Conservation (phyloP, 1,284 basidiomycete genomes). For the Vanrija humicola region DNA sequence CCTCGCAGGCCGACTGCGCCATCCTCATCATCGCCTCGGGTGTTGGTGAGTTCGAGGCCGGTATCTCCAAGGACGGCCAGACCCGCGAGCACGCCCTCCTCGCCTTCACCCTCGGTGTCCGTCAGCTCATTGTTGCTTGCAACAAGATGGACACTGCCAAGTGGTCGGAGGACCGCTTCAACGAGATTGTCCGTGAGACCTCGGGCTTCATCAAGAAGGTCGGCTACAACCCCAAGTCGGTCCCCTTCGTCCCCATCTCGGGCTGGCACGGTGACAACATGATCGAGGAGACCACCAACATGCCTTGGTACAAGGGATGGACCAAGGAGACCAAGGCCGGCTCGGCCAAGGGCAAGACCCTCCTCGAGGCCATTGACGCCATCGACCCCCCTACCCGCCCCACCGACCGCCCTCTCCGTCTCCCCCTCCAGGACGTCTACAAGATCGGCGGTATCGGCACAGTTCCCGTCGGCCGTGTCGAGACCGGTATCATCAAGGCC, state of each 20-base stretch:
- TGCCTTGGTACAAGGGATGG: conserved; percentile 99
- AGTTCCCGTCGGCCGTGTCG: conserved; percentile 99
- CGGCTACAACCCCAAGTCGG: conserved; percentile 98
- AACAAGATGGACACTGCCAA: conserved; percentile 60
- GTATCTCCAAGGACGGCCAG: conserved; percentile 99
- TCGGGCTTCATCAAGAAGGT: conserved; percentile 99
- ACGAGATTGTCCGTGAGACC: conserved; percentile 99
- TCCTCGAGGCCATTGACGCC: conserved; percentile 99
- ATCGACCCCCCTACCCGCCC: conserved; percentile 97
- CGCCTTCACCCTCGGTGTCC: conserved; percentile 99
- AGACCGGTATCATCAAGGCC: conserved; percentile 99
- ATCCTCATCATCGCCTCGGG: conserved; percentile 99
- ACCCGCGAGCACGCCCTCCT: conserved; percentile 99
- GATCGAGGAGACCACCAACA: conserved; percentile 96
- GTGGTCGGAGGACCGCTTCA: conserved; percentile 99
- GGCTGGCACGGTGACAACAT: conserved; percentile 99
- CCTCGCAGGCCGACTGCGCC: conserved; percentile 99
- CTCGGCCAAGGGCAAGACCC: conserved; percentile 93
- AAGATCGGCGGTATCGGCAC: conserved; percentile 99
- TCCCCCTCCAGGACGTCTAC: conserved; percentile 99
- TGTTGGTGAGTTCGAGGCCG: conserved; percentile 99
- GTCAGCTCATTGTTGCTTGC: conserved; percentile 99
- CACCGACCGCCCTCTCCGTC: conserved; percentile 99
- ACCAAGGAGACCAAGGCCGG: conserved; percentile 91
- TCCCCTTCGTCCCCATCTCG: conserved; percentile 99